phyloP scores from a whole-genome alignment of 352 stramenopile species.

The Phytophthora pistaciae region DNA sequence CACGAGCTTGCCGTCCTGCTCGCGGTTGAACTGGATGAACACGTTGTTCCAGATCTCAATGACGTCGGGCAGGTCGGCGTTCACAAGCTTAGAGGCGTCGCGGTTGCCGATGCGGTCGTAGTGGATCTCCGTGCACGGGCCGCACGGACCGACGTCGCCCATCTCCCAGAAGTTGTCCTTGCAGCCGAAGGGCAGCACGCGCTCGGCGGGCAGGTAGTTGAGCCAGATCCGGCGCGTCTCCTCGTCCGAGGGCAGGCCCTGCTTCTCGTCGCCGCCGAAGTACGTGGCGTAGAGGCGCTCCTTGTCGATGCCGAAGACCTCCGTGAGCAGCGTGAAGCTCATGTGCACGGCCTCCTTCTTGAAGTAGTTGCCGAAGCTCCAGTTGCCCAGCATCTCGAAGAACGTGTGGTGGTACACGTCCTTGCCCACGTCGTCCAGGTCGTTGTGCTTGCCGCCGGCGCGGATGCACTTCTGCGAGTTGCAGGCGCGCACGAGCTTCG shows the following conservation, averaged over 20 bases:
- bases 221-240: constrained; percentile 95
- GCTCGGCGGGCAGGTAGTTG: constrained; percentile 86
- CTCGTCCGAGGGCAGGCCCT: constrained; percentile 85
- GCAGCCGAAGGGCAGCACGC: constrained; percentile 94
- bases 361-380: constrained; percentile 99
- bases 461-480: constrained; percentile 99
- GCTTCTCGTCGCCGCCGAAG: constrained; percentile 96
- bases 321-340: constrained; percentile 97
- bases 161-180: constrained; percentile 99
- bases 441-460: constrained; percentile 99
- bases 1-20: constrained; percentile 90
- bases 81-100: constrained; percentile 95
- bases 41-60: constrained; percentile 99
- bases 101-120: constrained; percentile 98
- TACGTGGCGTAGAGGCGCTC: constrained; percentile 98
- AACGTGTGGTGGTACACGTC: constrained; percentile 99
- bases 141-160: constrained; percentile 98
- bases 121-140: constrained; percentile 99
- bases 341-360: constrained; percentile 98
- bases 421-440: constrained; percentile 99
- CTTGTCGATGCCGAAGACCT: constrained; percentile 95
- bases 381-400: constrained; percentile 99
- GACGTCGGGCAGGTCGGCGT: constrained; percentile 97
- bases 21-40: constrained; percentile 99
- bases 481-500: constrained; percentile 91